These are phyloP conservation scores for Aristolochia californica DNA, from an alignment of 164 flowering plant species.

Conservation along the genomic window DNA sequence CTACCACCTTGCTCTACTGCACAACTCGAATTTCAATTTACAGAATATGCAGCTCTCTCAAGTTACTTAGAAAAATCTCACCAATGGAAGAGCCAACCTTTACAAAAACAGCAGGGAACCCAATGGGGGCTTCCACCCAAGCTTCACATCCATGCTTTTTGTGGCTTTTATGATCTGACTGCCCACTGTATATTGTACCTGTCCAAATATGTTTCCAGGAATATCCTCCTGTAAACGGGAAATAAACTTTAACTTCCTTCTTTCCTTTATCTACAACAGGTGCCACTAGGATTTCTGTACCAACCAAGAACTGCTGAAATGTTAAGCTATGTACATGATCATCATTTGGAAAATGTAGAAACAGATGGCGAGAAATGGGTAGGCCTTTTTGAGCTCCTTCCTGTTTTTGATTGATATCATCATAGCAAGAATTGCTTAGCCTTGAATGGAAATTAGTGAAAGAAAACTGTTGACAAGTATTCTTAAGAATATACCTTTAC, in stretches of 20 bases:
- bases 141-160: conserved; percentile 32
- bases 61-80: conserved; percentile 44
- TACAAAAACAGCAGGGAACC: conserved; percentile 69
- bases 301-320: conserved; percentile 70
- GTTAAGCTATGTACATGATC: conserved; percentile 44
- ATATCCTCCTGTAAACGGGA: conserved; percentile 43
- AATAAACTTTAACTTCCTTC: conserved; percentile 52
- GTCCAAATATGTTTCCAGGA: conserved; percentile 74
- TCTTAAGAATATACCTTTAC: conserved; percentile 38
- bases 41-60: conserved; percentile 23
- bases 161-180: not conserved
- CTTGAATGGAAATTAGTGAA: no score
- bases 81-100: conserved; percentile 51
- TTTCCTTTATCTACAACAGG: conserved; percentile 71
- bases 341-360: conserved; percentile 66
- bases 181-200: conserved; percentile 26
- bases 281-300: conserved; percentile 70
- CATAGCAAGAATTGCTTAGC: no score
- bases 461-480: no score
- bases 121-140: conserved; percentile 58
- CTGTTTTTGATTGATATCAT: conserved; percentile 18
- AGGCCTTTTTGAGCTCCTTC: conserved; percentile 65
- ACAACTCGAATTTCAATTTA: not conserved
- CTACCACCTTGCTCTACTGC: no score
- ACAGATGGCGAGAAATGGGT: conserved; percentile 69